Evolutionary conservation across 2,329 filamentous ascomycete genomes (phyloP).

Genomic region (Aspergillus calidoustus): DNA sequence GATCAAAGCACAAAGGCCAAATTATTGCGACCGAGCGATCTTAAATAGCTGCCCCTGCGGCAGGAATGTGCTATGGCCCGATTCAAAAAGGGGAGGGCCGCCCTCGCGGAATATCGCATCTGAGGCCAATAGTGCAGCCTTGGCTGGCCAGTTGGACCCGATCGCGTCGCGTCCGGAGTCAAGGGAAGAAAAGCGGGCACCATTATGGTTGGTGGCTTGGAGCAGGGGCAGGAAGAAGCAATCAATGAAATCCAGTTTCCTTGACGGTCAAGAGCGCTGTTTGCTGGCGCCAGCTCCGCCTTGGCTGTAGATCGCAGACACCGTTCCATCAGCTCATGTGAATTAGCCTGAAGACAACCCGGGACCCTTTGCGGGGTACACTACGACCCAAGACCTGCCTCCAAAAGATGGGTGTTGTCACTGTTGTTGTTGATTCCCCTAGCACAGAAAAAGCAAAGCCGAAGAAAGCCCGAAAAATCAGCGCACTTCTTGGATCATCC

Average conservation of each 20-base stretch:
- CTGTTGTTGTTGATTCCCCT: not conserved
- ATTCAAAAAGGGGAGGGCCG: not conserved
- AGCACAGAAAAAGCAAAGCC: not conserved
- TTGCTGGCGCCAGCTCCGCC: not conserved
- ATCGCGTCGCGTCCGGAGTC: not conserved
- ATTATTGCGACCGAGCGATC: not conserved
- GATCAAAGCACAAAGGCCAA: not conserved
- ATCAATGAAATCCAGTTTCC: not conserved
- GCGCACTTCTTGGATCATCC: too few species aligned
- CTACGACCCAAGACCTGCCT: constrained; percentile 6
- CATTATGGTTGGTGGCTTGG: not conserved
- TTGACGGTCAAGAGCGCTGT: not conserved
- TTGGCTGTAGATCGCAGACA: constrained; percentile 16
- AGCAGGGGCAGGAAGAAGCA: not conserved
- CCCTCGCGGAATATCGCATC: not conserved
- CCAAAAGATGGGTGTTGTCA: not conserved
- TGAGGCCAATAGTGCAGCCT: constrained; percentile 3
- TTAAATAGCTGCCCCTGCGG: not conserved
- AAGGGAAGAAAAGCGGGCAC: not conserved
- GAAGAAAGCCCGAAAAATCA: not conserved
- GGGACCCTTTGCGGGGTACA: constrained; percentile 1
- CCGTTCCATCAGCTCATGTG: not conserved
- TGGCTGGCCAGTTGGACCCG: not conserved
- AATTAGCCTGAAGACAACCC: not conserved
- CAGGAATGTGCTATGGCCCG: not conserved